Percentiles rank a stretch among this genome's conserved stretches.
Conservation (phyloP, 305 asterid species). For the Solanum hybrid region DNA sequence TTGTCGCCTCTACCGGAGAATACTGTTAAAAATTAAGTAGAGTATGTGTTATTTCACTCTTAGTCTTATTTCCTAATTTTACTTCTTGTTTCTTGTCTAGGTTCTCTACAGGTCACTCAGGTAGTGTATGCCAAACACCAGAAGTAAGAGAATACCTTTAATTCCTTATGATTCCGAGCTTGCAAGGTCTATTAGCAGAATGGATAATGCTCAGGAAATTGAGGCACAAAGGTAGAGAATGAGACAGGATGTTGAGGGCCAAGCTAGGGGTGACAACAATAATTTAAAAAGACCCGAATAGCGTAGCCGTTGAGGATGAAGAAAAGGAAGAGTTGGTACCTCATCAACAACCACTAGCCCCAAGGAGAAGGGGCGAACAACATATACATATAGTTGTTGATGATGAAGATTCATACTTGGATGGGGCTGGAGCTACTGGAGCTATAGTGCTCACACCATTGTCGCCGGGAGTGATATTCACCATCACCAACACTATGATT, state of each 20-base stretch:
- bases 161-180: background rate
- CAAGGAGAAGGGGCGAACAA: background rate
- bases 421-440: background rate
- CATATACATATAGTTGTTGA: background rate
- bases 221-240: background rate
- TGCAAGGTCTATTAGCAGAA: background rate
- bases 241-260: background rate
- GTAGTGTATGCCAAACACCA: background rate
- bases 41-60: background rate
- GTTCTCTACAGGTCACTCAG: background rate
- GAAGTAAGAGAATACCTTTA: background rate
- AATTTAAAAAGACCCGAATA: background rate
- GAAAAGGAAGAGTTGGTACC: background rate
- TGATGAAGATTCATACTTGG: background rate
- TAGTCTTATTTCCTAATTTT: background rate
- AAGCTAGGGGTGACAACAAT: background rate
- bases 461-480: background rate
- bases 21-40: background rate
- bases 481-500: background rate
- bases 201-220: background rate
- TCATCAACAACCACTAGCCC: background rate
- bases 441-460: background rate
- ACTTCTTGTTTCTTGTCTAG: background rate
- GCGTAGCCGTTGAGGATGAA: background rate
- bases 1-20: background rate